These are phyloP conservation scores for Echria macrotheca DNA, from an alignment of 495 filamentous ascomycete species.

Conservation along the genomic window DNA sequence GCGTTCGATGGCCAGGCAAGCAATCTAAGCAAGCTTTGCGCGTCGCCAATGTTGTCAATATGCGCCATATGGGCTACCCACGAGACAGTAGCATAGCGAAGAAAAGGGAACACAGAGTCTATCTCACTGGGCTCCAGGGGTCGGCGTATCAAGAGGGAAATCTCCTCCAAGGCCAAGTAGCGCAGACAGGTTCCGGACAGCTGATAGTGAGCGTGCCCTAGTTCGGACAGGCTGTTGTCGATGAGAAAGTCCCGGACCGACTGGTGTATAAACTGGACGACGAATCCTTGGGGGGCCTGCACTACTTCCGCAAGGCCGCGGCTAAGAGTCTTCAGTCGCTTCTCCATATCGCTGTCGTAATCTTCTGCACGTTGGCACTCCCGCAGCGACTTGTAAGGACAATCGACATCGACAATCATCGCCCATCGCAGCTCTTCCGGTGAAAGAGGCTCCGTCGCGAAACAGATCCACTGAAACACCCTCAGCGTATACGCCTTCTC, in stretches of 20 bases:
- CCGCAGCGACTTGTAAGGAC: constrained; percentile 12
- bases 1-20: not conserved
- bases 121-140: not conserved
- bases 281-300: not conserved
- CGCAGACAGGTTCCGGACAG: constrained; percentile 18
- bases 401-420: constrained; percentile 22
- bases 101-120: constrained; percentile 10
- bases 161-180: constrained; percentile 11
- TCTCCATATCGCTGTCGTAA: constrained; percentile 18
- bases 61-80: constrained; percentile 6
- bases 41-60: constrained; percentile 1
- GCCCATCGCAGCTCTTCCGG: constrained; percentile 27
- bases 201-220: constrained; percentile 10
- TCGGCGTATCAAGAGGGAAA: not conserved
- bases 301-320: constrained; percentile 30
- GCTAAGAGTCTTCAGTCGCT: constrained; percentile 24
- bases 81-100: constrained; percentile 8
- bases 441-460: constrained; percentile 23
- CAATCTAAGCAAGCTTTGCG: constrained; percentile 5
- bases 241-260: constrained; percentile 36
- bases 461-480: constrained; percentile 34
- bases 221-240: constrained; percentile 15
- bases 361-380: constrained; percentile 14
- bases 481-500: constrained; percentile 9
- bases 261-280: constrained; percentile 38